Conservation (phyloP, 257 asterid species). For the Mentha longifolia region DNA sequence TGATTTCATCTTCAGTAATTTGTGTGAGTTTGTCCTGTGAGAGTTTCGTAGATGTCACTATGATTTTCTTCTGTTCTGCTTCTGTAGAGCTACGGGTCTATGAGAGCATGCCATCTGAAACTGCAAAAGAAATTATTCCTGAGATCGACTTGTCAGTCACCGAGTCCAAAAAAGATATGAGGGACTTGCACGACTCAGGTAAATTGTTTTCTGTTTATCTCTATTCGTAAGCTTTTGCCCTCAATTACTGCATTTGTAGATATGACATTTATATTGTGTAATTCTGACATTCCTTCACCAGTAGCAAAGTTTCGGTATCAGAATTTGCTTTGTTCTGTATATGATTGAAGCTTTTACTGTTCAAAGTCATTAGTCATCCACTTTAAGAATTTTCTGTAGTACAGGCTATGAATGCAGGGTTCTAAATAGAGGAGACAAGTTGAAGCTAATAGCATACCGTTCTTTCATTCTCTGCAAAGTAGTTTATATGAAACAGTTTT, state of each 20-base stretch:
- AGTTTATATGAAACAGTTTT: neutral
- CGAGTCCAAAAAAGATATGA: slow-evolving; percentile 48
- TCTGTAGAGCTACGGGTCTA: slow-evolving; percentile 30
- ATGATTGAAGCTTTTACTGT: slow-evolving; percentile 10
- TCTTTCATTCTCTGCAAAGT: slow-evolving; percentile 14
- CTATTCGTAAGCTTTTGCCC: slow-evolving; percentile 8
- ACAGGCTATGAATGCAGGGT: slow-evolving; percentile 18
- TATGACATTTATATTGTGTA: slow-evolving; percentile 16
- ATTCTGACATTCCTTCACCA: slow-evolving; percentile 1
- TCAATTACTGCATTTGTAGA: slow-evolving; percentile 3
- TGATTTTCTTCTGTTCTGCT: slow-evolving; percentile 33
- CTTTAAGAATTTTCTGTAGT: slow-evolving; percentile 3
- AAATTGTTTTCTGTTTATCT: slow-evolving; percentile 26
- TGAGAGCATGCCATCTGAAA: slow-evolving; percentile 60
- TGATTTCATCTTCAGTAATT: neutral
- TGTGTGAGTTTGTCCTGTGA: slow-evolving; percentile 29
- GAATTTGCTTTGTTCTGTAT: neutral
- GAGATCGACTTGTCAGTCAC: slow-evolving; percentile 53
- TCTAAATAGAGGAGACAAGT: slow-evolving; percentile 4
- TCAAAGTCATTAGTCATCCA: slow-evolving; percentile 14
- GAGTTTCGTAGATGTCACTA: slow-evolving; percentile 27
- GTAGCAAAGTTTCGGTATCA: neutral
- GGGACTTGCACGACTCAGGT: slow-evolving; percentile 64
- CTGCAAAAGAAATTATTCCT: slow-evolving; percentile 54
- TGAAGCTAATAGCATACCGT: neutral